These are phyloP conservation scores for Fusarium sp. DNA, from an alignment of 2,329 filamentous ascomycete species.

Conservation along the genomic window DNA sequence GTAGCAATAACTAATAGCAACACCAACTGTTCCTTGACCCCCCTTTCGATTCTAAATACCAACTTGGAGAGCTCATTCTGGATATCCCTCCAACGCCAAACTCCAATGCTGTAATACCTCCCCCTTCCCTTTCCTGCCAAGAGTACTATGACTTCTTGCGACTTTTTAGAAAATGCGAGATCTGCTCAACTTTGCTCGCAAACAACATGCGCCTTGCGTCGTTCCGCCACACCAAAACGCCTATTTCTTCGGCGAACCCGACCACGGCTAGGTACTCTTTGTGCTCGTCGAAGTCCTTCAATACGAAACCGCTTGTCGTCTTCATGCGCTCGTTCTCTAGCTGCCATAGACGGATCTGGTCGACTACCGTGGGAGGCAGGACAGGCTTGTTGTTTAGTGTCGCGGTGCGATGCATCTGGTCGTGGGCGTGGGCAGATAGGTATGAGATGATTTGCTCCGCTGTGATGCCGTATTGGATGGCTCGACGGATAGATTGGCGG, in stretches of 20 bases:
- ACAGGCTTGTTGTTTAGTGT: conserved; percentile 72
- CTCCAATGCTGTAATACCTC: conserved; percentile 31
- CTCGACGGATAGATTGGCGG: conserved; percentile 86
- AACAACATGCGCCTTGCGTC: conserved; percentile 88
- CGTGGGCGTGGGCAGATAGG: conserved; percentile 90
- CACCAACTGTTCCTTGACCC: neutral
- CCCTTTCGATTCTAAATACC: neutral
- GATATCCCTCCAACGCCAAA: conserved; percentile 28
- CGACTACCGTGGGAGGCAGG: conserved; percentile 93
- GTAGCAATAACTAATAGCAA: neutral
- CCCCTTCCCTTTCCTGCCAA: neutral
- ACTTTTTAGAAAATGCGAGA: conserved; percentile 81
- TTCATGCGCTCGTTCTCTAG: conserved; percentile 96
- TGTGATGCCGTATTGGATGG: conserved; percentile 91
- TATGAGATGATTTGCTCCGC: conserved; percentile 96
- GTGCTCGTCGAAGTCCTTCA: conserved; percentile 83
- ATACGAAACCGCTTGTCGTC: conserved; percentile 83
- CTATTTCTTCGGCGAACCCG: conserved; percentile 88
- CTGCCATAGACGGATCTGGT: conserved; percentile 98
- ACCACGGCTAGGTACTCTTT: conserved; percentile 77
- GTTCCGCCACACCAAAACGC: conserved; percentile 88
- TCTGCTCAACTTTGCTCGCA: conserved; percentile 89
- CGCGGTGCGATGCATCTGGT: conserved; percentile 83
- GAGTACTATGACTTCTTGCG: conserved; percentile 62
- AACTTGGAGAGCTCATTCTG: conserved; percentile 9